Base-by-base conservation (phyloP, 2,329 filamentous ascomycete genomes). In the Trichoderma atrobrunneum region DNA sequence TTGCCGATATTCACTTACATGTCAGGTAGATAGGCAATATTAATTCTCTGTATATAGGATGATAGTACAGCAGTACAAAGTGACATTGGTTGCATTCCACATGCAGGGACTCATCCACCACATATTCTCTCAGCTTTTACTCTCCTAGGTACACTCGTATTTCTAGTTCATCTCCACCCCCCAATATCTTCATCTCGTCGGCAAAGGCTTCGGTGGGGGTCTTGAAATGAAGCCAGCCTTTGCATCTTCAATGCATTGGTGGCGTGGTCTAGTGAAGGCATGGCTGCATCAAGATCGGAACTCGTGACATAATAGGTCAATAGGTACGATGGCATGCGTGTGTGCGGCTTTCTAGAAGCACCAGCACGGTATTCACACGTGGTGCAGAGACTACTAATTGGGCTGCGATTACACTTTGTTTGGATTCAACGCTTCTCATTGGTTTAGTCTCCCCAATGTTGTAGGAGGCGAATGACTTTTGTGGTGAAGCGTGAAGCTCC, bases 321-420 rank as follows among this genome's bases (percentile, higher is more conserved):
- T 24, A 39, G 14, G 12, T n/a, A 26, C 21, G 43, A 54, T 34
- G 43, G 65, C 54, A 57, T 60, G 34, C 65, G 26, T 48, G 54
- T 32, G 54, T 60, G 18, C 34, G n/a, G 36, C 12, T 21, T 69
- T 69, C 65, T 69, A 60, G 65, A 69, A 69, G 6, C n/a, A 30
- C 11, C 32, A 57, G 18, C 24, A 39, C 36, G 34, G 34, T 24
- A 43, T 21, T 48, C 65, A 43, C 65, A 68, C 65, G 65, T 68
- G 56, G 34, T n/a, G 28, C 30, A 34, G n/a, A 48, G n/a, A 18
- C 32, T 54, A 30, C 26, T 11, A 10, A 60, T 60, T 12, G 30
- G 14, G 28, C 36, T n/a, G 39, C 34, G 28, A 18, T 51, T 32
- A n/a, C 28, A 28, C 36, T 12, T n/a, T 26, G 11, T 32, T 30